Base-by-base conservation (phyloP, 1,284 basidiomycete genomes). In the Trichosporon faecale region DNA sequence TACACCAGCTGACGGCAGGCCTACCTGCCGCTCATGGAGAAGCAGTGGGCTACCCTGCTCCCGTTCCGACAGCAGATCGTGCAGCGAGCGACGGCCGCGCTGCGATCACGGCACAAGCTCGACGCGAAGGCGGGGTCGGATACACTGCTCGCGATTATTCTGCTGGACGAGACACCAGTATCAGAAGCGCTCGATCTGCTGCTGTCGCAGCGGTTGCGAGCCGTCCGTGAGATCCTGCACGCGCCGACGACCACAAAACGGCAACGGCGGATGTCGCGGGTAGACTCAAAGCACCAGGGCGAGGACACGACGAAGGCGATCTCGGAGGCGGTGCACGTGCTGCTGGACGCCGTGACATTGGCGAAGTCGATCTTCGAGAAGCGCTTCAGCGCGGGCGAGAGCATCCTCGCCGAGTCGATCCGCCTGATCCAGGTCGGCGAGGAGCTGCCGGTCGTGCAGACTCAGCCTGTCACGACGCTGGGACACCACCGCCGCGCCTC, bases 11-110 rank as follows among this genome's bases (percentile, higher is more conserved):
- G 31, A 46, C 55, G 6, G 4, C 67, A 82, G 81, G 70, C 79
- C 1, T 83, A 83, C 64, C 63, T 94, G 72, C 91, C 93, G 18
- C 85, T 96, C 3, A 88, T 93, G 5, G 90, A 93, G 75, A 89
- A 92, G 49, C 94, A 96, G 80, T 96, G 94, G 94, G 94, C 95
- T 70, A 86, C 87, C 0, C 88, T 96, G 14, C 87, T 89, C 0
- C 92, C 91, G 72, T 93, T 95, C 78, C 89, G 92, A 44, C 85
- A 88, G 0, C 93, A 95, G 77, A 94, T 96, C 69, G 88, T 91
- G 18, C 91, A 94, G 74, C 90, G 89, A 75, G 91, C 93, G 4
- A 92, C 89, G 0, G 81, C 91, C 29, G 90, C 89, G 16, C 84
- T 95, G 12, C 88, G 91, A 66, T 88, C 75, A 4, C 83, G 84